Conservation (phyloP, 2,329 filamentous ascomycete genomes). For the Capronia coronata region DNA sequence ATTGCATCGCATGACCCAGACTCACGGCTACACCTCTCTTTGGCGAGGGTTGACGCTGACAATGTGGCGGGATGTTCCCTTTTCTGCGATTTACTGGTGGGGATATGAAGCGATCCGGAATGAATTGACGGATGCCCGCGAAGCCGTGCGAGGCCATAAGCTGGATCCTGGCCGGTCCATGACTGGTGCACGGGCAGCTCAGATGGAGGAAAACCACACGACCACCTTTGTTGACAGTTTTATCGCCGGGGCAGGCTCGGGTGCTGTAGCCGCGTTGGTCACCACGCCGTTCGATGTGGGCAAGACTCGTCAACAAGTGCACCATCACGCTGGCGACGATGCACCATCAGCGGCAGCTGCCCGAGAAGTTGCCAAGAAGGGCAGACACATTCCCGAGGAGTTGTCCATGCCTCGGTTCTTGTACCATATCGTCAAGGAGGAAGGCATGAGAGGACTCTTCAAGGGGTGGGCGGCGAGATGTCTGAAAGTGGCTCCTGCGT, state of each 20-base stretch:
- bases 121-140: constrained; percentile 61
- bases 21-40: constrained; percentile 69
- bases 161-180: constrained; percentile 38
- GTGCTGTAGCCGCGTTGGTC: constrained; percentile 75
- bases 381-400: constrained; percentile 57
- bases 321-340: constrained; percentile 51
- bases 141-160: constrained; percentile 43
- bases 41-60: constrained; percentile 89
- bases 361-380: constrained; percentile 18
- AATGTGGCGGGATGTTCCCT: constrained; percentile 93
- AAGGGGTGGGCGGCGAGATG: constrained; percentile 86
- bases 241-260: constrained; percentile 73
- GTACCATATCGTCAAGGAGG: constrained; percentile 83
- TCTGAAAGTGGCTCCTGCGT: constrained; percentile 89
- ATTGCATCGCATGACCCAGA: constrained; percentile 69
- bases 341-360: constrained; percentile 23
- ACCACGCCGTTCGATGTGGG: constrained; percentile 97
- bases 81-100: constrained; percentile 97
- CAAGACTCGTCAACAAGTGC: constrained; percentile 89
- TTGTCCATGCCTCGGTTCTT: constrained; percentile 73
- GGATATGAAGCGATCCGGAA: constrained; percentile 83
- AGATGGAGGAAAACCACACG: constrained; percentile 61
- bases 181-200: constrained; percentile 41
- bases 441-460: constrained; percentile 76
- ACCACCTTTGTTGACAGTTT: constrained; percentile 86